Evolutionary conservation across 148 eudicot species (phyloP).

Genomic region (Pharnaceum exiguum): DNA sequence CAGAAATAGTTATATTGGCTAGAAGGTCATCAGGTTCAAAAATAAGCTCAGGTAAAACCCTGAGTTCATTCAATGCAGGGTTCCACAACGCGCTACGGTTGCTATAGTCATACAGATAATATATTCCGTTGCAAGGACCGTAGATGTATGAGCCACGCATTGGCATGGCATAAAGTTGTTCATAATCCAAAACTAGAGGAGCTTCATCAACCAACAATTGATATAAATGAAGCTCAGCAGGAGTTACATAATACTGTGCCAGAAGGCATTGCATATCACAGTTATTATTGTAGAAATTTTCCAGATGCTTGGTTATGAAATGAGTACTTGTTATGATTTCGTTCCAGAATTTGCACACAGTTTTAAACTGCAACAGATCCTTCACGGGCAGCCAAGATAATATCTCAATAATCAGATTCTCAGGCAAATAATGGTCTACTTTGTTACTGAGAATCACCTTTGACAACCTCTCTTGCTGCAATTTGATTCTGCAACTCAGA

Average conservation of each 20-base stretch:
- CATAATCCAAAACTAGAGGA: not conserved
- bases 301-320: not conserved
- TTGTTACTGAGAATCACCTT: too few species aligned
- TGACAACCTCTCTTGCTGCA: too few species aligned
- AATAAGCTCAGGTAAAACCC: not conserved
- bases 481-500: too few species aligned
- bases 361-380: not conserved
- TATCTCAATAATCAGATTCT: not conserved
- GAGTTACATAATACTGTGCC: not conserved
- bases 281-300: not conserved
- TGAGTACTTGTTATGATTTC: not conserved
- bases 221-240: not conserved
- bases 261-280: not conserved
- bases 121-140: constrained; percentile 15
- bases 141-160: not conserved
- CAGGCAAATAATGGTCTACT: not conserved
- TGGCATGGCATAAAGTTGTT: not conserved
- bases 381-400: not conserved
- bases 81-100: not conserved
- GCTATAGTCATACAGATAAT: not conserved
- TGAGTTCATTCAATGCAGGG: constrained; percentile 7
- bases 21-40: constrained; percentile 3
- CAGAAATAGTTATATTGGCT: not conserved
- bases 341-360: not conserved
- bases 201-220: not conserved